These are phyloP conservation scores for Cubamyces lactineus DNA, from an alignment of 768 basidiomycete species.

Conservation along the genomic window DNA sequence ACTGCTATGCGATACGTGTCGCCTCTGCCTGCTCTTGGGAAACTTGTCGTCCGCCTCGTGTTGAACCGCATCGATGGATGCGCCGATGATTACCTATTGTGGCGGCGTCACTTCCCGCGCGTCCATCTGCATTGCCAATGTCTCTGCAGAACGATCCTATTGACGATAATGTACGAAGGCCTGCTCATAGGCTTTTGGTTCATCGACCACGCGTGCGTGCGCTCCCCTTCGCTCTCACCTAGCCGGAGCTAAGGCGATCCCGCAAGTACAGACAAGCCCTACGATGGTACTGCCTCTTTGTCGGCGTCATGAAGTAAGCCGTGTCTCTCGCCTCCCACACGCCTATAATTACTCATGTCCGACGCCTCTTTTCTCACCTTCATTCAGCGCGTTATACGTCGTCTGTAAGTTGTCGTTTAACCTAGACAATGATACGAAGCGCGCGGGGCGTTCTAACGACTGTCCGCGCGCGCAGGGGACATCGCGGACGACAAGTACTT, in stretches of 20 bases:
- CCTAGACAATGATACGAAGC: neutral
- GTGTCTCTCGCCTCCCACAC: neutral
- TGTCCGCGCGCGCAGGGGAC: conserved; percentile 62
- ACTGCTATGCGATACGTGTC: neutral
- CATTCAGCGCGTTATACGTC: conserved; percentile 74
- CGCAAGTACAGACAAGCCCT: conserved; percentile 56
- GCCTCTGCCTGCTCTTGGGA: conserved; percentile 13
- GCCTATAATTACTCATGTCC: neutral
- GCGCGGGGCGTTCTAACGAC: neutral
- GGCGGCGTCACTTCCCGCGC: neutral
- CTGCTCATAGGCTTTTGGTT: conserved; percentile 95
- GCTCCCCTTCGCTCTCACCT: neutral
- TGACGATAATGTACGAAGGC: conserved; percentile 83
- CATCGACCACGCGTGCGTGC: conserved; percentile 82
- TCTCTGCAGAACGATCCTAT: conserved; percentile 75
- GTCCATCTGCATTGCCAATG: neutral
- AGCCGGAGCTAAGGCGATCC: conserved; percentile 31
- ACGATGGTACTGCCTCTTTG: conserved; percentile 81
- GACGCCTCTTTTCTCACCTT: conserved; percentile 13
- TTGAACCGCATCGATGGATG: neutral
- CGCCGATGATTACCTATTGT: conserved; percentile 1
- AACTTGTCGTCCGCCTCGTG: conserved; percentile 9
- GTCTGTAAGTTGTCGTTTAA: conserved; percentile 60
- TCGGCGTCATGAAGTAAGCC: conserved; percentile 84
- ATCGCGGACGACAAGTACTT: conserved; percentile 94